phyloP scores from a whole-genome alignment of 2,329 filamentous ascomycete species.

The Metarhizium humberi region DNA sequence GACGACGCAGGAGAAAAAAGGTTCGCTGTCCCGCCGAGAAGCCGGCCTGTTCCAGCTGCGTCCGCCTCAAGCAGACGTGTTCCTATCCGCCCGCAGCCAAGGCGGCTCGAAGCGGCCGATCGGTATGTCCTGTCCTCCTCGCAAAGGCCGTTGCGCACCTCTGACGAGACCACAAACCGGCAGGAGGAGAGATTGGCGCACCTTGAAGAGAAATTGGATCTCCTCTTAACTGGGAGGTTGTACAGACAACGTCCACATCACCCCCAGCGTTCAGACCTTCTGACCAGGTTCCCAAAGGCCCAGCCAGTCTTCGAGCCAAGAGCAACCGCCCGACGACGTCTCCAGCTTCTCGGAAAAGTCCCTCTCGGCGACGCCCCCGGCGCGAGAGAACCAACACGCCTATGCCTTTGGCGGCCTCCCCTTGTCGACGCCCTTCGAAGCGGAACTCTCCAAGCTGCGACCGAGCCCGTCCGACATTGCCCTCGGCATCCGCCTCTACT shows the following conservation, averaged over 20 bases:
- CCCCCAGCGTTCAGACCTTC: constrained; percentile 11
- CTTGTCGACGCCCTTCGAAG: constrained; percentile 17
- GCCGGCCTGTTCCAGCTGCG: constrained; percentile 40
- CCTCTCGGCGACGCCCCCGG: constrained; percentile 20
- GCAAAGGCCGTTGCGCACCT: not conserved
- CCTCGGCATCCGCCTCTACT: constrained; percentile 28
- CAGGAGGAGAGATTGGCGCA: constrained; percentile 42
- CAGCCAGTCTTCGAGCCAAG: constrained; percentile 16
- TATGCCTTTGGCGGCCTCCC: constrained; percentile 11
- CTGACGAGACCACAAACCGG: not conserved
- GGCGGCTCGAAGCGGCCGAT: constrained; percentile 30
- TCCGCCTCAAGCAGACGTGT: constrained; percentile 37
- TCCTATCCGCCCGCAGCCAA: constrained; percentile 31
- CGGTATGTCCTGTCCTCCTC: constrained; percentile 23
- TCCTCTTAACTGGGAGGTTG: constrained; percentile 34
- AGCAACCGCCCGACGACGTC: constrained; percentile 21
- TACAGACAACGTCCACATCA: constrained; percentile 10
- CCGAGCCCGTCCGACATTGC: constrained; percentile 23
- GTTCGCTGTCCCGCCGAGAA: constrained; percentile 42
- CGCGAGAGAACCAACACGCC: constrained; percentile 14
- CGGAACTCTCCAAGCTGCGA: constrained; percentile 17
- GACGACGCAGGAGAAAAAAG: constrained; percentile 32
- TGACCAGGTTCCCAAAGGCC: constrained; percentile 22
- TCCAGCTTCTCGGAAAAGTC: constrained; percentile 24
- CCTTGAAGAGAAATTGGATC: constrained; percentile 42